Conservation (phyloP, 441 rosid genomes). For the Populus hybrid region DNA sequence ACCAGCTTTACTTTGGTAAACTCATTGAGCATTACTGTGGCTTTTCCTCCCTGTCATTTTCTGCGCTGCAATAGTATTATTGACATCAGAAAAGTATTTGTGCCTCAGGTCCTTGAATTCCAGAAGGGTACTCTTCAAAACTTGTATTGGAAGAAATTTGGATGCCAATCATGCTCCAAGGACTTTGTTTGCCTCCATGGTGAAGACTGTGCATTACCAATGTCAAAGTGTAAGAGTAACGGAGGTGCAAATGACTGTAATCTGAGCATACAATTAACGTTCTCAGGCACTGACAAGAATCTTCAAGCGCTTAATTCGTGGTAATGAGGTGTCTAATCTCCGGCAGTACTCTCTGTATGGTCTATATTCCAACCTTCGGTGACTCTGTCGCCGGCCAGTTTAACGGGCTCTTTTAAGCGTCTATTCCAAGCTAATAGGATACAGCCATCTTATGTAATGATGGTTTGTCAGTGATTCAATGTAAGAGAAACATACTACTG, state of each 20-base stretch:
- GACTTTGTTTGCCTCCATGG: conserved; percentile 51
- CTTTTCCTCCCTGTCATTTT: no score
- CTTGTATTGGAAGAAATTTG: conserved; percentile 73
- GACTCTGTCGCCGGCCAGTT: no score
- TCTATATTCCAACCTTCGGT: conserved; percentile 29
- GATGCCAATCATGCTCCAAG: conserved; percentile 57
- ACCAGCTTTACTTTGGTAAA: conserved; percentile 86
- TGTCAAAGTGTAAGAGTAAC: conserved; percentile 40
- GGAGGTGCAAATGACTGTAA: conserved; percentile 56
- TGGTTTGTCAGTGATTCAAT: no score
- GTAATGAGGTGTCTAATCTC: conserved; percentile 79
- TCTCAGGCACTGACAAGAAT: conserved; percentile 84
- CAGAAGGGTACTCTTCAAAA: conserved; percentile 68
- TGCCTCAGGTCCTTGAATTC: conserved; percentile 72
- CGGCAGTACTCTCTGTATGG: conserved; percentile 60
- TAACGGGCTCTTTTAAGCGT: no score
- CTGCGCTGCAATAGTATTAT: not conserved
- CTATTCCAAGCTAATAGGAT: no score
- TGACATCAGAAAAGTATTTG: not conserved
- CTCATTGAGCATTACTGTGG: not conserved
- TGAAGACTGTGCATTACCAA: conserved; percentile 64
- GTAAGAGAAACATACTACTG: no score
- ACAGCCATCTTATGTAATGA: no score
- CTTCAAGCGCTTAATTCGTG: conserved; percentile 67
- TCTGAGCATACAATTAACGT: conserved; percentile 62